Base-by-base conservation (phyloP, 2,329 filamentous ascomycete species). In the Trichoderma asperellum region DNA sequence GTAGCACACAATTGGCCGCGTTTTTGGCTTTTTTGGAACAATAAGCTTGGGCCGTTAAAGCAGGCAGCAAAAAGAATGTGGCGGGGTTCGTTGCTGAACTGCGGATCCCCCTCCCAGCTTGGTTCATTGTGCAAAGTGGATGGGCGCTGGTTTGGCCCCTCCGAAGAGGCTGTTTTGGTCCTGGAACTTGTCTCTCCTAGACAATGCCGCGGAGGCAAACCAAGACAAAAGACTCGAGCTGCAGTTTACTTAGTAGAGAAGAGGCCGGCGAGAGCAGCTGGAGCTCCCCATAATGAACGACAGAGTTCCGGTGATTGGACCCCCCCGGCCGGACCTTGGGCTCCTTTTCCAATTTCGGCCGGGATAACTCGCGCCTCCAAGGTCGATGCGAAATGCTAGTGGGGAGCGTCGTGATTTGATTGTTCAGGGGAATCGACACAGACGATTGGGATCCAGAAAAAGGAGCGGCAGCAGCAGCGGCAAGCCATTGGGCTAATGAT, bases 361-460 rank as follows among this genome's bases (percentile, higher is more conserved):
- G 64, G 64, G 64, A 64, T 64, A 43, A 64, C 43, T 32, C 53
- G 61, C 32, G 61, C 61, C 43, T 53, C 35, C 27, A n/a, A 58
- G 49, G 58, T 56, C 60, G 68, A 56, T 64, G 68, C 68, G 61
- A 69, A 64, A 64, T 59, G 40, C 55, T 53, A 53, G 68, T 69
- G 68, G 68, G 61, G 68, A 49, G 49, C 40, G 53, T 43, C 34
- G 63, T 57, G 61, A 43, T 40, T 65, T 57, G 61, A 34, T 40
- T 65, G 43, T 21, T 68, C 40, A 60, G 57, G 65, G 65, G 37
- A 60, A 57, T 60, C 37, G 53, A 62, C 24, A n/a, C 34, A 18
- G 27, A 52, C 35, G 60, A 49, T 43, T 64, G 60, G 68, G 52
- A 69, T 69, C 68, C 68, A 69, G 68, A 69, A 69, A 64, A 65